Base-by-base conservation (phyloP, 2,329 filamentous ascomycete species). In the Trichoderma sp. region DNA sequence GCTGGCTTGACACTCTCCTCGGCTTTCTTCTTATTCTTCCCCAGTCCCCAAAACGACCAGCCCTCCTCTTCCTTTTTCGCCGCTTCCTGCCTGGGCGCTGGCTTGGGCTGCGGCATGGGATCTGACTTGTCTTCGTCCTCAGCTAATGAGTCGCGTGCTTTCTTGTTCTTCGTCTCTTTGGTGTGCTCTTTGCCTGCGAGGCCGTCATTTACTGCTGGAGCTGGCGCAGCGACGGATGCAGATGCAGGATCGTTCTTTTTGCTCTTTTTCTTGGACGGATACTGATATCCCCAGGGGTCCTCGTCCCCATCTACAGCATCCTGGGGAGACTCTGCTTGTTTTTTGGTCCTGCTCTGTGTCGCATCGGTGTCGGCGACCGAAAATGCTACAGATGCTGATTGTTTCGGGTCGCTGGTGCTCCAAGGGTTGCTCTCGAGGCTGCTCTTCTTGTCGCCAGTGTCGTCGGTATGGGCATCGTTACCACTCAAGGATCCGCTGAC, bases 361-460 rank as follows among this genome's bases (percentile, higher is more conserved):
- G 81, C 81, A 67, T 81, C 84, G 27, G 84, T 74, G n/a, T 77
- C 74, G 27, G 83, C 84, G 70, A 88, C 87, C n/a, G 80, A 77
- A 68, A 86, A 81, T 5, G 76, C 77, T 0, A 79, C 76, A 61
- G 81, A 83, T 37, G 74, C 80, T 76, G 85, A 85, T 74, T 85
- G 87, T 76, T 86, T 88, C n/a, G 84, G 76, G 14, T 77, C 76
- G 67, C 83, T 79, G 70, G 81, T 73, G 72, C 80, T 80, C 87
- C 86, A 88, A 16, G 86, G 81, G 71, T 85, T 87, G 31, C 77
- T 77, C 21, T 83, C 82, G 19, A 78, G 74, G 14, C 83, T 79
- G 55, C 80, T 78, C 68, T 82, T 84, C 69, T 79, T 78, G 65
- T 77, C 83, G 76, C 74, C 82, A 43, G 75, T 74, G 52, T 75